A percentile compares a stretch with the other conserved stretches of the same genome.
Evolutionary conservation across 2,329 filamentous ascomycete species (phyloP).

Genomic region (Botrytis paeoniae): DNA sequence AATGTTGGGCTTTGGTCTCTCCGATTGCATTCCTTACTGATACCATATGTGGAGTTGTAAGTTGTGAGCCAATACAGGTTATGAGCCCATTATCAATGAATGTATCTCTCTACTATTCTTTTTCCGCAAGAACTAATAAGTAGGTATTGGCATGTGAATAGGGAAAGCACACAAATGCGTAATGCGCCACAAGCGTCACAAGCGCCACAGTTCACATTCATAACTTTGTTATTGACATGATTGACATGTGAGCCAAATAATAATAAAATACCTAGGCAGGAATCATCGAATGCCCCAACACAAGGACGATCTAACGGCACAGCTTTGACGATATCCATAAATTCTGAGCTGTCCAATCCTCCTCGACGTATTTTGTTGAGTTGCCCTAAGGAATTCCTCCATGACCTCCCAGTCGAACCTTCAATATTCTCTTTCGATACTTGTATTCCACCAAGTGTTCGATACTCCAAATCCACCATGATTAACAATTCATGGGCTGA

Average conservation of each 20-base stretch:
- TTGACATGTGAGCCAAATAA: slow-evolving; percentile 9
- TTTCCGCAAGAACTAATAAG: background rate
- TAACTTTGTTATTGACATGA: background rate
- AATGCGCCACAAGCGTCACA: slow-evolving; percentile 5
- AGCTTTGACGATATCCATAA: background rate
- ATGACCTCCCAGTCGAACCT: background rate
- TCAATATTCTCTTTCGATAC: background rate
- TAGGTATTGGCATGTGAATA: background rate
- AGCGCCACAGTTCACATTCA: background rate
- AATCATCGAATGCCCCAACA: background rate
- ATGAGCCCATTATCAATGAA: background rate
- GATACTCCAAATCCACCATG: slow-evolving; percentile 30
- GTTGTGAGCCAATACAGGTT: background rate
- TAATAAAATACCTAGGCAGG: background rate
- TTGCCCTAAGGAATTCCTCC: background rate
- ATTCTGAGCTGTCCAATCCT: background rate
- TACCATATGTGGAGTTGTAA: background rate
- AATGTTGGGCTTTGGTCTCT: background rate
- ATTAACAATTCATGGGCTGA: slow-evolving; percentile 37
- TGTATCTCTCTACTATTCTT: background rate
- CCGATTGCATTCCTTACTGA: background rate
- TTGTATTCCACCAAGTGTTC: background rate
- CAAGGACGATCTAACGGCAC: background rate
- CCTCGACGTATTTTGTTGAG: background rate
- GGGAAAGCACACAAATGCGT: background rate